Evolutionary conservation across 2,329 filamentous ascomycete species (phyloP).

Genomic region (Tolypocladium endophyticum): DNA sequence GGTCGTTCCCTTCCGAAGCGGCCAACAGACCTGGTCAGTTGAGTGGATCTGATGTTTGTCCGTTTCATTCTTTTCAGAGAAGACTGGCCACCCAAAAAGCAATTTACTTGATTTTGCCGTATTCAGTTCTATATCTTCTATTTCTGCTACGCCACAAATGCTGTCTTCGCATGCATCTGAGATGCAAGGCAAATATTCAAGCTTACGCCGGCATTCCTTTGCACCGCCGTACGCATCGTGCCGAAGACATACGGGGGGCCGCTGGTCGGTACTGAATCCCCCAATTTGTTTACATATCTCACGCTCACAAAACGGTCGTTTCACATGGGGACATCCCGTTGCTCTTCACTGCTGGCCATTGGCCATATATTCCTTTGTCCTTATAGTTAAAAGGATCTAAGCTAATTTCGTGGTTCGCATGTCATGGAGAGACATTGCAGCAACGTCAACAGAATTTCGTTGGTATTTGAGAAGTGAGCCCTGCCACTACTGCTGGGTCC

Average conservation of each 20-base stretch:
- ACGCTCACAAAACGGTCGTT: background rate
- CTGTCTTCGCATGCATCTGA: background rate
- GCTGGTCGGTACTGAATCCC: background rate
- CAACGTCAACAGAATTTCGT: background rate
- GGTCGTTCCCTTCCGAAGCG: slow-evolving; percentile 1
- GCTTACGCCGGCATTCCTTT: background rate
- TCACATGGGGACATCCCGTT: background rate
- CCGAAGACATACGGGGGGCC: background rate
- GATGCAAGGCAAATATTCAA: background rate
- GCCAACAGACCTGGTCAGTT: background rate
- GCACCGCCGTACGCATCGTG: background rate
- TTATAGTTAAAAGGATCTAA: background rate
- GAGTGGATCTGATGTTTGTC: background rate
- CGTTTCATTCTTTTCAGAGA: background rate
- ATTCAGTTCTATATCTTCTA: background rate
- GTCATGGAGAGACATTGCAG: background rate
- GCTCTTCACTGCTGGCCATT: background rate
- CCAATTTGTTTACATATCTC: background rate
- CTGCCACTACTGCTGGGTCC: slow-evolving; percentile 3
- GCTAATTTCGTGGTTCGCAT: background rate
- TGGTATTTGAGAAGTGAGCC: background rate
- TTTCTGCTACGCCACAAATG: background rate
- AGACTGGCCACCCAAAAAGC: background rate
- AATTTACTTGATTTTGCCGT: background rate
- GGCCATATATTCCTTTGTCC: background rate